Evolutionary conservation across 2,329 filamentous ascomycete species (phyloP).

Genomic region (Penicillium sp.): DNA sequence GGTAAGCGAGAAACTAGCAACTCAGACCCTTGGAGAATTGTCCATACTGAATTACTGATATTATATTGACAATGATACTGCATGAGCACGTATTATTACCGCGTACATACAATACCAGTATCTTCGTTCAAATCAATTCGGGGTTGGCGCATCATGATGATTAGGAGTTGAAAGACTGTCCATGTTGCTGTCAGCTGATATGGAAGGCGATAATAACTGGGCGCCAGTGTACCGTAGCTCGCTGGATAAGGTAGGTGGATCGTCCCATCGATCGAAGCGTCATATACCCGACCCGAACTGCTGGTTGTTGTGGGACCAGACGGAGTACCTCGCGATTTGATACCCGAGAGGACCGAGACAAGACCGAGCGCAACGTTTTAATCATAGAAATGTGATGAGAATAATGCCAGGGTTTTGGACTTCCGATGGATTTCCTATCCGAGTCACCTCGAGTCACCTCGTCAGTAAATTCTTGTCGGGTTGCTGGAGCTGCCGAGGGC

Average conservation of each 20-base stretch:
- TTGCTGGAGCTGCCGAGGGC: not conserved
- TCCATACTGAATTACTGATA: not conserved
- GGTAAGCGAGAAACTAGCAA: not conserved
- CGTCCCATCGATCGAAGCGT: not conserved
- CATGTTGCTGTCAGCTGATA: too few species aligned
- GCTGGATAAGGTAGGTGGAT: not conserved
- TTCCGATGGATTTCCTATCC: too few species aligned
- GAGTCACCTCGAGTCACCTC: not conserved
- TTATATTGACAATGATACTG: too few species aligned
- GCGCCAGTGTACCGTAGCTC: too few species aligned
- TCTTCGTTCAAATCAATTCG: too few species aligned
- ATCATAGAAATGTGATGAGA: not conserved
- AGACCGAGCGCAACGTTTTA: not conserved
- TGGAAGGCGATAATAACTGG: too few species aligned
- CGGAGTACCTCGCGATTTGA: too few species aligned
- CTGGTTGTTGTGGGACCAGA: not conserved
- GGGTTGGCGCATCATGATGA: too few species aligned
- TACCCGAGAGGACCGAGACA: not conserved
- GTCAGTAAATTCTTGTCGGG: not conserved
- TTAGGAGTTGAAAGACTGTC: too few species aligned
- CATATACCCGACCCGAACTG: not conserved
- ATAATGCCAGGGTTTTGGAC: too few species aligned
- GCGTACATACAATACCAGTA: too few species aligned
- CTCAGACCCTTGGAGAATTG: not conserved
- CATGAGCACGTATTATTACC: too few species aligned